Evolutionary conservation across 176 grass and related monocot genomes (phyloP).

Genomic region (Luzula sylvatica): DNA sequence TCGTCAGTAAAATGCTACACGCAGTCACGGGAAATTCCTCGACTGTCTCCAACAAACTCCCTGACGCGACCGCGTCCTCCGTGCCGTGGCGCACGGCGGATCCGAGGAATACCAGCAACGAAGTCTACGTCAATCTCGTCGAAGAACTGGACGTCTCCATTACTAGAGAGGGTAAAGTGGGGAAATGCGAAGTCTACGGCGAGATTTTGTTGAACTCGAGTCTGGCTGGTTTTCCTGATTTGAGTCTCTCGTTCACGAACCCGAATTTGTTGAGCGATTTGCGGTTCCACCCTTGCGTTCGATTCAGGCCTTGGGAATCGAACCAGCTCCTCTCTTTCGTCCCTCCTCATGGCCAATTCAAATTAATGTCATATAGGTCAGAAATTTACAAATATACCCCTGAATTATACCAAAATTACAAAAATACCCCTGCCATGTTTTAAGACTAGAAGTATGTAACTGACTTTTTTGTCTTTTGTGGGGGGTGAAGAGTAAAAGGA

Average conservation of each 20-base stretch:
- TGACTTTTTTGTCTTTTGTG: background rate
- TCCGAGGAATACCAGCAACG: constrained; percentile 67
- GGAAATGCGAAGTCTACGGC: constrained; percentile 77
- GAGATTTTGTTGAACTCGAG: constrained; percentile 82
- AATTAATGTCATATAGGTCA: constrained; percentile 91
- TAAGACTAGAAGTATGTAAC: no score
- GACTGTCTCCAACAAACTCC: constrained; percentile 48
- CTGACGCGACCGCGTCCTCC: constrained; percentile 59
- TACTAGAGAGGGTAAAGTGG: constrained; percentile 58
- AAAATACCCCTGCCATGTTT: no score
- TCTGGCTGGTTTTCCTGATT: constrained; percentile 78
- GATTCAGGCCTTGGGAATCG: constrained; percentile 82
- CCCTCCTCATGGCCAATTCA: constrained; percentile 79
- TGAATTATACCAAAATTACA: no score
- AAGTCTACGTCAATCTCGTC: constrained; percentile 85
- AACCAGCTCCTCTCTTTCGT: constrained; percentile 74
- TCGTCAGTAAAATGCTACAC: constrained; percentile 78
- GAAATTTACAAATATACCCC: background rate
- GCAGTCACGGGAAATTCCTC: constrained; percentile 66
- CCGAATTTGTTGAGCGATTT: constrained; percentile 66
- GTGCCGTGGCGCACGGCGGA: constrained; percentile 74
- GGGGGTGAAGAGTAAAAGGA: constrained; percentile 62
- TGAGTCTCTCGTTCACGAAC: constrained; percentile 83
- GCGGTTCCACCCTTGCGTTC: constrained; percentile 77
- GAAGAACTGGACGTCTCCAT: constrained; percentile 84